Conservation (phyloP, 768 basidiomycete genomes). For the Termitomyces sp. region DNA sequence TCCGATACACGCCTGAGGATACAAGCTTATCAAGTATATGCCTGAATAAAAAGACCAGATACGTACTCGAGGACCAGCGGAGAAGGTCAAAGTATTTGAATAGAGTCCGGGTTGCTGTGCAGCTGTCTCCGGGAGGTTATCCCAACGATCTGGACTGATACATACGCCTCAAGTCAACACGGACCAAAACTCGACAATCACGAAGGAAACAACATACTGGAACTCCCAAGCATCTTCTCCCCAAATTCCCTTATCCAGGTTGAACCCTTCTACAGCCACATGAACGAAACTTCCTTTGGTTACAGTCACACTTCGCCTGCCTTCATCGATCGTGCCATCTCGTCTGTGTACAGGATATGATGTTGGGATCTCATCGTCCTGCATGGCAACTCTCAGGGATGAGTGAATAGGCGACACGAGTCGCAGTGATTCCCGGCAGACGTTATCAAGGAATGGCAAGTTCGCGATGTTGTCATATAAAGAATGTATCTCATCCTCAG, state of each 20-base stretch:
- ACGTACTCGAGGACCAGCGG: slow-evolving; percentile 78
- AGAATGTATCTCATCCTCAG: slow-evolving; percentile 62
- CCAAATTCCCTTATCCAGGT: slow-evolving; percentile 77
- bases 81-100: slow-evolving; percentile 69
- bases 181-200: not conserved
- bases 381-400: slow-evolving; percentile 71
- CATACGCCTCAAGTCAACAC: not conserved
- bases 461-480: slow-evolving; percentile 50
- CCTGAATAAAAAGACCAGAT: not conserved
- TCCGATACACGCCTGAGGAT: slow-evolving; percentile 70
- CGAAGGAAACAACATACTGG: slow-evolving; percentile 40
- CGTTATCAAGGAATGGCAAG: slow-evolving; percentile 71
- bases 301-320: slow-evolving; percentile 40
- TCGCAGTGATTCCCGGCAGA: slow-evolving; percentile 69
- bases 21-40: not conserved
- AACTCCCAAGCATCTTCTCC: slow-evolving; percentile 81
- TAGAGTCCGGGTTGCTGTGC: slow-evolving; percentile 61
- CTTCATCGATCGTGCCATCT: slow-evolving; percentile 40
- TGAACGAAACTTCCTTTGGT: slow-evolving; percentile 72
- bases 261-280: slow-evolving; percentile 75
- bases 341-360: slow-evolving; percentile 50
- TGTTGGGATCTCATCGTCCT: slow-evolving; percentile 75
- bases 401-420: slow-evolving; percentile 80
- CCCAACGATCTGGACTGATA: slow-evolving; percentile 71
- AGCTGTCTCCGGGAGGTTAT: slow-evolving; percentile 64